Base-by-base conservation (phyloP, 805 yeast genomes). In the Metschnikowia continentalis region DNA sequence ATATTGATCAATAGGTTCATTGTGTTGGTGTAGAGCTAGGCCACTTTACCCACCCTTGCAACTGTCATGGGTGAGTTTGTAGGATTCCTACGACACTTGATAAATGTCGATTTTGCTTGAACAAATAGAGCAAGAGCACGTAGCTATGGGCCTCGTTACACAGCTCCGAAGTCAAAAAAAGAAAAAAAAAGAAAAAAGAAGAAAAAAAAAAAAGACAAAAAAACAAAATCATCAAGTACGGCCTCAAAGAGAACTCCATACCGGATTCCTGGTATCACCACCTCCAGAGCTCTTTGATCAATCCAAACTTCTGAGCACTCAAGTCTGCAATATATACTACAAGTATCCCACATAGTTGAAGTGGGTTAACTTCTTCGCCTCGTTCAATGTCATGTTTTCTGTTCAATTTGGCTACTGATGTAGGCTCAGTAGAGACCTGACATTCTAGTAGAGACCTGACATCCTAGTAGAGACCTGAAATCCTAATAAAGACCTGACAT, bases 331-430 rank as follows among this genome's bases (percentile, higher is more conserved):
- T n/a, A 62, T 45, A 44, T 61, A 71, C 32, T 48, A 59, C 52
- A 72, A 55, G 57, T 60, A 74, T 3, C 70, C 67, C 51, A 70
- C 72, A 54, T 71, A 71, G 53, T 74, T 75, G 49, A 74, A 74
- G 42, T 70, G 62, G 3, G 64, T 68, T 50, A 67, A 59, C 38
- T 63, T 58, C 46, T 67, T 65, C 0, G 69, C 70, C 36, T 67
- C 70, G 7, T 52, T 54, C 15, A 69, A 55, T 1, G 65, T 45
- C 0, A 48, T n/a, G n/a, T n/a, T n/a, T n/a, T n/a, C n/a, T 41
- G 20, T 30, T 35, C 36, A 49, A 52, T 14, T 50, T 45, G 8
- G 43, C 17, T 2, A 33, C 44, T 35, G 32, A 52, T 6, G 54
- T 39, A 5, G 55, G 50, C 6, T 48, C 47, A 54, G 15, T 52